phyloP scores from a whole-genome alignment of 2,329 filamentous ascomycete species.

The Penicillium sp. region DNA sequence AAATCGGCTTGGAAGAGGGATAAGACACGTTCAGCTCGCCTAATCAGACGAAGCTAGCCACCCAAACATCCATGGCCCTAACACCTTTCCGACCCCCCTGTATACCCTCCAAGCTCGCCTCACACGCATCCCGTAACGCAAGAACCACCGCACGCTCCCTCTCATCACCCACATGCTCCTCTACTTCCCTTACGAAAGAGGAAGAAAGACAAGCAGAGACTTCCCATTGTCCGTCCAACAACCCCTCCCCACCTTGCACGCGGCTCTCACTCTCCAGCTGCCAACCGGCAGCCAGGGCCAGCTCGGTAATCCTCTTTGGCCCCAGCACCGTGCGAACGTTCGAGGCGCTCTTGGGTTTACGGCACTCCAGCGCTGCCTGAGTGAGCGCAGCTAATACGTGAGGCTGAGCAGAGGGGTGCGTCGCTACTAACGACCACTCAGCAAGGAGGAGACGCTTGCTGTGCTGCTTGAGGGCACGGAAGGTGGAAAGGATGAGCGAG shows the following conservation, averaged over 20 bases:
- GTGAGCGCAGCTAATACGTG: slow-evolving; percentile 20
- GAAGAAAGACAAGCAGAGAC: slow-evolving; percentile 22
- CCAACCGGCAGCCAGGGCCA: slow-evolving; percentile 4
- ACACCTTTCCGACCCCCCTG: background rate
- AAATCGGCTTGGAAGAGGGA: background rate
- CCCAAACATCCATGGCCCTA: background rate
- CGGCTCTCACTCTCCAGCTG: slow-evolving; percentile 24
- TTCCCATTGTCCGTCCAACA: slow-evolving; percentile 50
- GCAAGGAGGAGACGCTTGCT: slow-evolving; percentile 38
- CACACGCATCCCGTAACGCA: background rate
- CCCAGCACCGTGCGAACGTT: slow-evolving; percentile 49
- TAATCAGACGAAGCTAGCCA: background rate
- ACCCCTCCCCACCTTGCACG: slow-evolving; percentile 34
- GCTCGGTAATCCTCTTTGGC: slow-evolving; percentile 38
- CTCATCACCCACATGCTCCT: background rate
- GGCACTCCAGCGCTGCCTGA: background rate
- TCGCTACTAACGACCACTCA: slow-evolving; percentile 46
- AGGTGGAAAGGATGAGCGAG: slow-evolving; percentile 32
- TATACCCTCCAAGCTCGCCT: background rate
- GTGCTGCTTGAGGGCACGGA: slow-evolving; percentile 34
- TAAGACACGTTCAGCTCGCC: background rate
- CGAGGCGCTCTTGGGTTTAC: slow-evolving; percentile 13
- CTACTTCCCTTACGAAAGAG: background rate
- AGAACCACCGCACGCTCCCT: background rate
- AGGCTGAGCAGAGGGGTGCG: slow-evolving; percentile 37